phyloP scores from a whole-genome alignment of 2,329 filamentous ascomycete species.

The Rutstroemia sp. region DNA sequence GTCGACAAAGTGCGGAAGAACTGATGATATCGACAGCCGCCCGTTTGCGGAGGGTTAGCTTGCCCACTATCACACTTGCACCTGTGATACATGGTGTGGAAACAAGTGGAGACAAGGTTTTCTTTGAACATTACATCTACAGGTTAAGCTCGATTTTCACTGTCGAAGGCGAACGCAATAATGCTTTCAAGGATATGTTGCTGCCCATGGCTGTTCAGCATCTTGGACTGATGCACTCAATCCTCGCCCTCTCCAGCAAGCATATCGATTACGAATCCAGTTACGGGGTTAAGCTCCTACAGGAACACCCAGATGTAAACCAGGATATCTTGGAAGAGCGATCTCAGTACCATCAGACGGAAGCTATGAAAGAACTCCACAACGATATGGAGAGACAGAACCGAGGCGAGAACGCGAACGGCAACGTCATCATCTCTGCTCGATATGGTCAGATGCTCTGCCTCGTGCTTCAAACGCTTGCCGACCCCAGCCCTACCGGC shows the following conservation, averaged over 20 bases:
- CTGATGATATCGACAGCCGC: slow-evolving; percentile 34
- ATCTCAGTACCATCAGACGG: slow-evolving; percentile 48
- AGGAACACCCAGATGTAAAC: slow-evolving; percentile 41
- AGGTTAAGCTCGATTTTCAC: slow-evolving; percentile 75
- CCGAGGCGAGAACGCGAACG: slow-evolving; percentile 30
- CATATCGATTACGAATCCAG: slow-evolving; percentile 58
- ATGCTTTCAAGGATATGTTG: slow-evolving; percentile 79
- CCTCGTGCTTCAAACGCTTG: slow-evolving; percentile 49
- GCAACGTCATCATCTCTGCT: slow-evolving; percentile 42
- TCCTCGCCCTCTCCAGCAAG: slow-evolving; percentile 74
- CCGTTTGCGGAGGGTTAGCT: slow-evolving; percentile 39
- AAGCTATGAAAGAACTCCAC: slow-evolving; percentile 47
- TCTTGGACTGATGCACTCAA: slow-evolving; percentile 81
- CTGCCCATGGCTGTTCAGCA: slow-evolving; percentile 75
- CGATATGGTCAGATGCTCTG: slow-evolving; percentile 58
- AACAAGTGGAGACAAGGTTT: slow-evolving; percentile 68
- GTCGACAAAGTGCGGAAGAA: slow-evolving; percentile 18
- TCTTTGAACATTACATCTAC: slow-evolving; percentile 77
- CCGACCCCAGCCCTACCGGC: slow-evolving; percentile 50
- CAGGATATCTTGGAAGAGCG: slow-evolving; percentile 41
- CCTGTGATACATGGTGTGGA: slow-evolving; percentile 76
- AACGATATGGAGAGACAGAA: slow-evolving; percentile 34
- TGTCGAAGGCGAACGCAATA: slow-evolving; percentile 67
- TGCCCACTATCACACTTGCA: slow-evolving; percentile 50
- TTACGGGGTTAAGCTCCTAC: slow-evolving; percentile 46